These are phyloP conservation scores for Penicillium verrucosum DNA, from an alignment of 2,329 filamentous ascomycete species.

Conservation along the genomic window DNA sequence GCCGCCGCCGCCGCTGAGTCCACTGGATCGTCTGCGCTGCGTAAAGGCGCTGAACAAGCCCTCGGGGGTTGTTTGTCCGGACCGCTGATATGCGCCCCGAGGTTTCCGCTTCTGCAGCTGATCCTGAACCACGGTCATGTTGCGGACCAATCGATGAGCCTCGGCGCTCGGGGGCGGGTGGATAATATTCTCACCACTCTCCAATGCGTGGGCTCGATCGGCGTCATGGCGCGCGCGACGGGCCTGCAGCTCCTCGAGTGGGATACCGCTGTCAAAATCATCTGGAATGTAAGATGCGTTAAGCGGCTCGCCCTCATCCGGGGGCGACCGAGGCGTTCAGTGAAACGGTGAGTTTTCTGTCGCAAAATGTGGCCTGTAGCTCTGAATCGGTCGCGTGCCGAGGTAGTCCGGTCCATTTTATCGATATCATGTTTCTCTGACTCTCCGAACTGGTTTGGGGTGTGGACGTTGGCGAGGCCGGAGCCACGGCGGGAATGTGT, in stretches of 20 bases:
- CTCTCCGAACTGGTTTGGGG: conserved; percentile 5
- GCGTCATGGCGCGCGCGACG: conserved; percentile 22
- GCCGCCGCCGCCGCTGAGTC: conserved; percentile 45
- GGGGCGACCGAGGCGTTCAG: conserved; percentile 31
- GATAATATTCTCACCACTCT: conserved; percentile 16
- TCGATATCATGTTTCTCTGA: conserved; percentile 14
- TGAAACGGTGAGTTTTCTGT: conserved; percentile 28
- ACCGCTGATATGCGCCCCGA: conserved; percentile 33
- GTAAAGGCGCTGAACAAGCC: conserved; percentile 23
- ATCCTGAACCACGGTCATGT: conserved; percentile 30
- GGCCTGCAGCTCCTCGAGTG: conserved; percentile 20
- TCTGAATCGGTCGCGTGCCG: conserved; percentile 26
- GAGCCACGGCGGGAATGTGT: conserved; percentile 17
- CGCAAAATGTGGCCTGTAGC: conserved; percentile 30
- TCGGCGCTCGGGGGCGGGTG: conserved; percentile 32
- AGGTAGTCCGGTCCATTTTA: conserved; percentile 13
- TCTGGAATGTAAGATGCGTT: conserved; percentile 30
- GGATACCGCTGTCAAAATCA: conserved; percentile 27
- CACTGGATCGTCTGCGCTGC: conserved; percentile 25
- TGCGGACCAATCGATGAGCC: conserved; percentile 40
- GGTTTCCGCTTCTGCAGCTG: conserved; percentile 28
- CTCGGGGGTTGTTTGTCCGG: conserved; percentile 33
- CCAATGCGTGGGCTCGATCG: conserved; percentile 15
- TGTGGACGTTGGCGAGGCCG: conserved; percentile 10
- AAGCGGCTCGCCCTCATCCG: conserved; percentile 32